A percentile compares a stretch with the other conserved stretches of the same genome.
Conservation (phyloP, 352 stramenopile genomes). For the Thalassiosira allenii region DNA sequence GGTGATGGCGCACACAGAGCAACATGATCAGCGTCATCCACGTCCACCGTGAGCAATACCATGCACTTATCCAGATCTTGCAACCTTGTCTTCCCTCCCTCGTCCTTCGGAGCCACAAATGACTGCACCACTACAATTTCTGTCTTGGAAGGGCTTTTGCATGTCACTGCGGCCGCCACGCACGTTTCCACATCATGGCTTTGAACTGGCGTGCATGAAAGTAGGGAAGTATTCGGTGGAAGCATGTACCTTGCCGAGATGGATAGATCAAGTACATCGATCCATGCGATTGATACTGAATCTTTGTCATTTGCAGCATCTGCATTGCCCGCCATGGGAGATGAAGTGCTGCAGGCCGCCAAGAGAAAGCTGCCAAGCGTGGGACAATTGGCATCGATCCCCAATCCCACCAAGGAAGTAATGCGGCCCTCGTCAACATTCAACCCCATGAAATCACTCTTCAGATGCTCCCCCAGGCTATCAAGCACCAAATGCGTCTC, state of each 20-base stretch:
- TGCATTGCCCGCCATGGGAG: too few relatives aligned
- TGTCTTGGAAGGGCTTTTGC: too few relatives aligned
- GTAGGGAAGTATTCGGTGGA: too few relatives aligned
- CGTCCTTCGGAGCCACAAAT: background rate
- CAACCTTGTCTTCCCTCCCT: background rate
- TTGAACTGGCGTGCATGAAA: too few relatives aligned
- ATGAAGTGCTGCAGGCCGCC: background rate
- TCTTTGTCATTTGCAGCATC: too few relatives aligned
- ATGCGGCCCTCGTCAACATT: slow-evolving; percentile 33
- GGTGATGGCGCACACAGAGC: background rate
- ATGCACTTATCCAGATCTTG: background rate
- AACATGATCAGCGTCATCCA: background rate
- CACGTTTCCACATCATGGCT: too few relatives aligned
- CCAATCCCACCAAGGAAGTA: slow-evolving; percentile 56
- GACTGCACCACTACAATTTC: too few relatives aligned
- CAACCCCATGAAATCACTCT: slow-evolving; percentile 3
- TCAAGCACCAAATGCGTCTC: slow-evolving; percentile 48
- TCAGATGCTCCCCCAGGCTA: slow-evolving; percentile 19
- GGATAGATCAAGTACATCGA: slow-evolving; percentile 43
- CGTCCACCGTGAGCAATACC: background rate
- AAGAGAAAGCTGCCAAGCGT: too few relatives aligned
- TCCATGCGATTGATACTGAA: slow-evolving; percentile 52
- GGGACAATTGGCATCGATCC: slow-evolving; percentile 59
- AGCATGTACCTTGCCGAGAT: slow-evolving; percentile 16
- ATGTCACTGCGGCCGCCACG: too few relatives aligned